Evolutionary conservation across 1,284 basidiomycete species (phyloP).

Genomic region (Anthracocystis setariae): DNA sequence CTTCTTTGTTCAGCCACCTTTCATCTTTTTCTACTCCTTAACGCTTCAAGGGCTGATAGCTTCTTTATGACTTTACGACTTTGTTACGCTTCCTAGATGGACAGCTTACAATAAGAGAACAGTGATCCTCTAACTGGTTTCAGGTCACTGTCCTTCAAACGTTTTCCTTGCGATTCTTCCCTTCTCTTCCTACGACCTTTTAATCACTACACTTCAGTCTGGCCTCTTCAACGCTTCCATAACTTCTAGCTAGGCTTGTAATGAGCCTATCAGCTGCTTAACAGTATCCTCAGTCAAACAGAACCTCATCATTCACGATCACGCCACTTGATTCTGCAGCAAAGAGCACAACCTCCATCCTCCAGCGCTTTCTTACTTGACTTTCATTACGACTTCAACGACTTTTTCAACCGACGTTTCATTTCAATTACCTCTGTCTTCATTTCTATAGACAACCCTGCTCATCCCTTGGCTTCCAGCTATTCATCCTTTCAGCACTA

Average conservation of each 20-base stretch:
- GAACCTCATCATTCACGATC: not conserved
- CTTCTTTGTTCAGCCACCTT: slow-evolving; percentile 11
- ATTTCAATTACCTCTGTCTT: too few species aligned
- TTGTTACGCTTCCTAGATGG: not conserved
- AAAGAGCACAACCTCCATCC: not conserved
- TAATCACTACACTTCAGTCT: not conserved
- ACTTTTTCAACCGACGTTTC: not conserved
- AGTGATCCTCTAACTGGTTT: slow-evolving; percentile 21
- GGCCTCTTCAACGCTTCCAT: not conserved
- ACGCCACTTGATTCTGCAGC: not conserved
- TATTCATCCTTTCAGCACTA: too few species aligned
- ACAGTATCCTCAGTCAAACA: too few species aligned
- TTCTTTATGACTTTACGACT: slow-evolving; percentile 9
- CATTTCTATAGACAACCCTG: too few species aligned
- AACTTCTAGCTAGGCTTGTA: too few species aligned
- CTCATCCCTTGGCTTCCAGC: too few species aligned
- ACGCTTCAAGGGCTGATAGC: slow-evolving; percentile 28
- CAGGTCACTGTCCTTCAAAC: slow-evolving; percentile 5
- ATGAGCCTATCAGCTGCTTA: too few species aligned
- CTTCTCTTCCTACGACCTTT: not conserved
- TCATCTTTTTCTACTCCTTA: slow-evolving; percentile 16
- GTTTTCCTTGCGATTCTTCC: slow-evolving; percentile 8
- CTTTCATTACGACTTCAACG: slow-evolving; percentile 26
- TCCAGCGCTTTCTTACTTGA: not conserved
- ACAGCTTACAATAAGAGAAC: not conserved